Conservation (phyloP, 1,284 basidiomycete genomes). For the Ceratobasidium sp. region DNA sequence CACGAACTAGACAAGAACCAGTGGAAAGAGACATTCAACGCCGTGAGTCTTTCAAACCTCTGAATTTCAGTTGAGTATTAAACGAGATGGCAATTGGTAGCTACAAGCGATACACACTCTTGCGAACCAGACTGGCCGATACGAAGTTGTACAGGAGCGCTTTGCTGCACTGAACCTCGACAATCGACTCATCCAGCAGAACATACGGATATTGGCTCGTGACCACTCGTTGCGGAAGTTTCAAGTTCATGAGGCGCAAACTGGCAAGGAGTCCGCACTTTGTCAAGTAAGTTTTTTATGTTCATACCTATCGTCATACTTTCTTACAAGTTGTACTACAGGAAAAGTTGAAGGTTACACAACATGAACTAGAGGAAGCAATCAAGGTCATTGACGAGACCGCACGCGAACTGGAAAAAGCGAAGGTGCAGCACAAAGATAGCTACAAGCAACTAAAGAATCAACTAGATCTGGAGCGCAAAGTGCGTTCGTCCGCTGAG, state of each 20-base stretch:
- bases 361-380: conserved; percentile 21
- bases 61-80: neutral
- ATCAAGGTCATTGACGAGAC: neutral
- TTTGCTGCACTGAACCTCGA: conserved; percentile 4
- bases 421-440: conserved; percentile 45
- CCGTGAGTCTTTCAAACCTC: conserved; percentile 1
- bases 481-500: conserved; percentile 19
- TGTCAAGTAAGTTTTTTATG: conserved; percentile 25
- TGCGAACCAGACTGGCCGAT: neutral
- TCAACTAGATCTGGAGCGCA: conserved; percentile 23
- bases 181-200: conserved; percentile 5
- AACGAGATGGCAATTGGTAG: neutral
- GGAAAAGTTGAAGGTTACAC: conserved; percentile 21
- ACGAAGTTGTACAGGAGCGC: conserved; percentile 8
- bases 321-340: too few species aligned
- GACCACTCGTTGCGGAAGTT: conserved; percentile 36
- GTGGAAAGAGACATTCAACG: conserved; percentile 17
- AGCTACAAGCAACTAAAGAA: conserved; percentile 49
- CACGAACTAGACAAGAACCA: conserved; percentile 33
- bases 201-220: conserved; percentile 32
- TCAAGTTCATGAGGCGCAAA: conserved; percentile 23
- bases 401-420: neutral
- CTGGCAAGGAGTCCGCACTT: conserved; percentile 15
- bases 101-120: conserved; percentile 27
- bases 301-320: too few species aligned